phyloP scores from a whole-genome alignment of 2,329 filamentous ascomycete genomes.

The Xylaria sp. region DNA sequence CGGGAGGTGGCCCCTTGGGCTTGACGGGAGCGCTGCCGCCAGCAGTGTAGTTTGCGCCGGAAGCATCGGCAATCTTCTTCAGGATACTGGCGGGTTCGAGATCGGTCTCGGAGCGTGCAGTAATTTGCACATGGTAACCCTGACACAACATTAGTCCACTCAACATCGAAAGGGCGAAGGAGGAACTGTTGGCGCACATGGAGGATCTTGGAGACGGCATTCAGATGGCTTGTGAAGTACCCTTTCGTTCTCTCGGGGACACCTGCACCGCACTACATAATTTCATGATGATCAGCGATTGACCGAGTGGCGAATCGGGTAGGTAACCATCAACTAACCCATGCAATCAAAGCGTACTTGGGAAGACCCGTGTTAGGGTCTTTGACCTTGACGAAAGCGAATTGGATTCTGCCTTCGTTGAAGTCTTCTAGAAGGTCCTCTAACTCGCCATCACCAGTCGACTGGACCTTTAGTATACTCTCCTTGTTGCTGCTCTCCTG shows the following conservation, averaged over 20 bases:
- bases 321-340: slow-evolving; percentile 46
- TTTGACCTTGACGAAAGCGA: slow-evolving; percentile 93
- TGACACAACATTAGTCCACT: slow-evolving; percentile 33
- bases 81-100: slow-evolving; percentile 83
- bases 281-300: slow-evolving; percentile 7
- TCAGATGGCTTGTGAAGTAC: slow-evolving; percentile 93
- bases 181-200: slow-evolving; percentile 43
- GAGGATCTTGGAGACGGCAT: slow-evolving; percentile 83
- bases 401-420: slow-evolving; percentile 93
- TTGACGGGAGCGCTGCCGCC: slow-evolving; percentile 53
- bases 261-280: slow-evolving; percentile 73
- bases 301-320: not conserved
- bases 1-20: slow-evolving; percentile 55
- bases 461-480: slow-evolving; percentile 91
- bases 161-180: not conserved
- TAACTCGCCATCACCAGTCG: slow-evolving; percentile 88
- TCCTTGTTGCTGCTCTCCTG: slow-evolving; percentile 82
- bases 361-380: slow-evolving; percentile 86
- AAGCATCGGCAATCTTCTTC: slow-evolving; percentile 90
- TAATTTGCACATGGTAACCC: slow-evolving; percentile 96
- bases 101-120: slow-evolving; percentile 84
- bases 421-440: slow-evolving; percentile 90
- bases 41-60: slow-evolving; percentile 86
- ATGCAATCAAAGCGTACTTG: slow-evolving; percentile 89
- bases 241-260: slow-evolving; percentile 98